Conservation (phyloP, 108 stramenopile species). For the Pseudonitzschia multistriata region DNA sequence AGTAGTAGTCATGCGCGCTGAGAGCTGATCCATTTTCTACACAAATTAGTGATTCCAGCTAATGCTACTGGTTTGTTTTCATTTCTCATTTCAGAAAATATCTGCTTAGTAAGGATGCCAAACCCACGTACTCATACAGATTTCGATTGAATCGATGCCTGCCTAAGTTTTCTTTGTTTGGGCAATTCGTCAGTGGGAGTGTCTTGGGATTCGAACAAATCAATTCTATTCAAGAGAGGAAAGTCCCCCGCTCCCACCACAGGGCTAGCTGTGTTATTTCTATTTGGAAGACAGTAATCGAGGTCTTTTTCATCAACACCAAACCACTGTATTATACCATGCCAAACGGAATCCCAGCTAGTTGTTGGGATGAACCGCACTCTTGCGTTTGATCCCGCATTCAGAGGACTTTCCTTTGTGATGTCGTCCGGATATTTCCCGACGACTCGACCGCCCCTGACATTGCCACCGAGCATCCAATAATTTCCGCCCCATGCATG, state of each 20-base stretch:
- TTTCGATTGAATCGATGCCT: no score
- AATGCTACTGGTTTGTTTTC: no score
- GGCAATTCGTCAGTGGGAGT: no score
- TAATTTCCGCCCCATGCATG: neutral
- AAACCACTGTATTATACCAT: constrained; percentile 53
- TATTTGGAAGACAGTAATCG: constrained; percentile 23
- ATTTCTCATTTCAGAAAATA: no score
- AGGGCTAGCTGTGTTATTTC: neutral
- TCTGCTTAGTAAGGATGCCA: no score
- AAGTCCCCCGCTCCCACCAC: neutral
- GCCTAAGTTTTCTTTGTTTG: no score
- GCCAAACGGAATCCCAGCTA: constrained; percentile 49
- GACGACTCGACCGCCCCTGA: constrained; percentile 39
- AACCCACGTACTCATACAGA: no score
- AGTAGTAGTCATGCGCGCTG: no score
- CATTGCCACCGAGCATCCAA: constrained; percentile 24
- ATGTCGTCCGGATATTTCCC: constrained; percentile 39
- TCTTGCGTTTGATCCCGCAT: constrained; percentile 28
- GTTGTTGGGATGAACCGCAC: constrained; percentile 54
- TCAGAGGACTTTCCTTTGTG: constrained; percentile 7
- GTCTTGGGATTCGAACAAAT: no score
- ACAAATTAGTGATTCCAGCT: no score
- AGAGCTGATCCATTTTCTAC: no score
- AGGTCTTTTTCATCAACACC: constrained; percentile 39
- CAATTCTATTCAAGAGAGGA: neutral